Percentiles rank a stretch among this genome's conserved stretches.
Conservation (phyloP, 495 filamentous ascomycete species). For the Cercophora samala region DNA sequence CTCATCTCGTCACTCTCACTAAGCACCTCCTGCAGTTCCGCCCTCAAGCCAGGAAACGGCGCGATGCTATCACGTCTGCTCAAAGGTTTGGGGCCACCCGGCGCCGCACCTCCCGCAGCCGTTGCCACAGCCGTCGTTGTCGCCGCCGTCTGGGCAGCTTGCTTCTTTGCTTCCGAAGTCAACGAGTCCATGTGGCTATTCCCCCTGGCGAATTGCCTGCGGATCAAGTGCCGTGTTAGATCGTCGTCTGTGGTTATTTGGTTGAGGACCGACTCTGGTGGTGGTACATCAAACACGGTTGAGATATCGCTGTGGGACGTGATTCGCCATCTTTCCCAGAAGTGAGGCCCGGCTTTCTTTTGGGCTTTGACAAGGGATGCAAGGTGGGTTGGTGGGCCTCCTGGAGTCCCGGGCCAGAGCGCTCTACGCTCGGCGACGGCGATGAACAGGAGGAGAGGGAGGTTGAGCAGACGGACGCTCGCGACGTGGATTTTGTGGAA, state of each 20-base stretch:
- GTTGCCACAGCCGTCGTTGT: not conserved
- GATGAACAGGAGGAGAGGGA: constrained; percentile 61
- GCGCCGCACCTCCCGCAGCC: not conserved
- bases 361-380: constrained; percentile 9
- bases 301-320: constrained; percentile 62
- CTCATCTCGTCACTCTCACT: constrained; percentile 39
- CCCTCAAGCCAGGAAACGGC: constrained; percentile 39
- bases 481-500: constrained; percentile 75
- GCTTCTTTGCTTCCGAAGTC: not conserved
- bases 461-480: constrained; percentile 60
- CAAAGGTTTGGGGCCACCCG: constrained; percentile 22
- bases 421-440: constrained; percentile 55
- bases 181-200: not conserved
- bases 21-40: constrained; percentile 39
- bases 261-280: constrained; percentile 55
- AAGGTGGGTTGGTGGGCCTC: constrained; percentile 12
- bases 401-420: constrained; percentile 34
- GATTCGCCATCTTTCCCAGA: constrained; percentile 50
- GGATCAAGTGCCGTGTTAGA: constrained; percentile 47
- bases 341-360: constrained; percentile 24
- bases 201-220: constrained; percentile 38
- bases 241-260: constrained; percentile 55
- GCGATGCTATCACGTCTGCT: constrained; percentile 47
- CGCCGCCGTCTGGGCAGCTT: constrained; percentile 7
- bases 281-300: constrained; percentile 64